These are phyloP conservation scores for Decorospora gaudefroyi DNA, from an alignment of 2,329 filamentous ascomycete genomes.

Conservation along the genomic window DNA sequence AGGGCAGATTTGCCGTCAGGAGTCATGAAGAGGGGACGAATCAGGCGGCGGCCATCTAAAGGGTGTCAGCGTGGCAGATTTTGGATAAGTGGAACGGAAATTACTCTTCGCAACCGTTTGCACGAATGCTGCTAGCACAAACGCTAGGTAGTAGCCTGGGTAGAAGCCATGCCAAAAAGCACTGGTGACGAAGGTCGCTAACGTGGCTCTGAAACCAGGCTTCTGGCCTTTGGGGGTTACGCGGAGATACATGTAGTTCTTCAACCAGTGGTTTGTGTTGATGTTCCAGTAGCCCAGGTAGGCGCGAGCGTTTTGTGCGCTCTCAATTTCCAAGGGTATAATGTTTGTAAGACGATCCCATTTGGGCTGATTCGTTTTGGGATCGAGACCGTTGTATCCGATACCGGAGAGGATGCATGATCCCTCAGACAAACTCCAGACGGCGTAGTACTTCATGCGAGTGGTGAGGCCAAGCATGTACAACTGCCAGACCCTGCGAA, in stretches of 20 bases:
- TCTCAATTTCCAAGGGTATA: conserved; percentile 80
- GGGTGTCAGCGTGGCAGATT: background rate
- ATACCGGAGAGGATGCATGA: conserved; percentile 92
- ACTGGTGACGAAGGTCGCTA: conserved; percentile 92
- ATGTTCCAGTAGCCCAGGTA: conserved; percentile 97
- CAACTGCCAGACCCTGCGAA: conserved; percentile 74
- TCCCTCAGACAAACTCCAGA: conserved; percentile 91
- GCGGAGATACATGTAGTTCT: conserved; percentile 93
- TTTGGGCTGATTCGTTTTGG: conserved; percentile 78
- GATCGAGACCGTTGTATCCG: conserved; percentile 91
- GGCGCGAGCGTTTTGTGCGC: conserved; percentile 88
- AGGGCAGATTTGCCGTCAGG: conserved; percentile 63
- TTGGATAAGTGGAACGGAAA: conserved; percentile 41
- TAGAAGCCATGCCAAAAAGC: conserved; percentile 99
- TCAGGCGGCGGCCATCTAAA: conserved; percentile 80
- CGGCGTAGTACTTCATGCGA: conserved; percentile 93
- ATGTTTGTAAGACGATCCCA: conserved; percentile 94
- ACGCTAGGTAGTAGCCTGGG: conserved; percentile 91
- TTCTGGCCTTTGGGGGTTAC: conserved; percentile 96
- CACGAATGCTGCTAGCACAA: conserved; percentile 85
- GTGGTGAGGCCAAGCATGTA: conserved; percentile 83
- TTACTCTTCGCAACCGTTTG: conserved; percentile 93
- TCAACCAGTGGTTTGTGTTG: conserved; percentile 95
- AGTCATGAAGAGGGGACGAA: conserved; percentile 91
- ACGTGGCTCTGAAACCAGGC: conserved; percentile 89